Percentiles rank a stretch among this genome's conserved stretches.
These are phyloP conservation scores for Asterochloris sp. DNA, from an alignment of 139 green algal species.

Conservation along the genomic window DNA sequence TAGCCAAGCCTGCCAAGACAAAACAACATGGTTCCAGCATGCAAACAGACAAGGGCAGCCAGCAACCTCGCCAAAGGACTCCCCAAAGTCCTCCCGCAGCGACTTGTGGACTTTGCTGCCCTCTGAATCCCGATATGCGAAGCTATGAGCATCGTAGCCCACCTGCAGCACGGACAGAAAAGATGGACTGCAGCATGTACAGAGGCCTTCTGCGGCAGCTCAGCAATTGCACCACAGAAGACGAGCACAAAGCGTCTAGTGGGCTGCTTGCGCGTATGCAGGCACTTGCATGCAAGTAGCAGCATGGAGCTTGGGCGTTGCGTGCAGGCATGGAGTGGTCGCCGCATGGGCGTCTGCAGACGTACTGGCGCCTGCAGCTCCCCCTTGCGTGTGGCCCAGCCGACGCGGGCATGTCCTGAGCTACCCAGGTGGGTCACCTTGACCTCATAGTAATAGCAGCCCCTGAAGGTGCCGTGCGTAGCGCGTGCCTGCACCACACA, in stretches of 20 bases:
- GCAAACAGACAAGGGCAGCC: neutral
- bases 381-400: slow-evolving; percentile 68
- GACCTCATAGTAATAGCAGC: slow-evolving; percentile 77
- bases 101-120: slow-evolving; percentile 62
- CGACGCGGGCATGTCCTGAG: slow-evolving; percentile 64
- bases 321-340: neutral
- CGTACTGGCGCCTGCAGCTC: slow-evolving; percentile 81
- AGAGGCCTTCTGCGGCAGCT: neutral
- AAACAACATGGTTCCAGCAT: neutral
- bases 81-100: slow-evolving; percentile 44
- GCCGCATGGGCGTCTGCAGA: too few relatives aligned
- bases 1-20: neutral
- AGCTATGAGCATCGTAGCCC: slow-evolving; percentile 69
- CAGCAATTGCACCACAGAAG: neutral
- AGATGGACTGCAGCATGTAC: neutral
- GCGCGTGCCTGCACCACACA: slow-evolving; percentile 37
- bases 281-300: neutral
- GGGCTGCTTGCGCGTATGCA: neutral
- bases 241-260: neutral
- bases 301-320: too few relatives aligned
- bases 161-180: slow-evolving; percentile 15
- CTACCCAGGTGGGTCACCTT: slow-evolving; percentile 53
- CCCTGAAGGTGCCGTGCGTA: slow-evolving; percentile 62
- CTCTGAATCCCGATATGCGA: slow-evolving; percentile 69
- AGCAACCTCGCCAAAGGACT: slow-evolving; percentile 28